phyloP scores from a whole-genome alignment of 331 rosid genomes.

The Acacia pycnantha region DNA sequence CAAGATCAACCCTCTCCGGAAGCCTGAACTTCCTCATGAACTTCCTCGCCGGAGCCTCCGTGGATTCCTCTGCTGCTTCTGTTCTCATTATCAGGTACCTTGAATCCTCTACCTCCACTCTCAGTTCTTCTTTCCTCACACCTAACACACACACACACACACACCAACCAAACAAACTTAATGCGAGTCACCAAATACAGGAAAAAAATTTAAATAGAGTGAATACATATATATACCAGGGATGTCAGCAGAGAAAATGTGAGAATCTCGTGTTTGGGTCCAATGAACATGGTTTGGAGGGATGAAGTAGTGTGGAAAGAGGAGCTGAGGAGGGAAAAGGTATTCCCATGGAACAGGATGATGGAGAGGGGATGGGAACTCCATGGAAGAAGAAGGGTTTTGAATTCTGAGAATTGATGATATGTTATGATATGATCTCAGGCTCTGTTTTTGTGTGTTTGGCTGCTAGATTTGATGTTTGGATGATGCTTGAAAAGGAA shows the following conservation, averaged over 20 bases:
- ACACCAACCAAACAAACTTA: background rate
- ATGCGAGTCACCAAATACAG: background rate
- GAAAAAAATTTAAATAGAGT: background rate
- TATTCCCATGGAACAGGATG: conserved; percentile 37
- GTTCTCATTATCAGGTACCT: conserved; percentile 68
- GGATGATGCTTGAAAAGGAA: background rate
- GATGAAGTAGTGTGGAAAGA: conserved; percentile 51
- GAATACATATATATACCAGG: conserved; percentile 43
- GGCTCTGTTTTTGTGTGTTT: background rate
- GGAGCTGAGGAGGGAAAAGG: conserved; percentile 49
- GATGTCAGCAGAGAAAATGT: conserved; percentile 69
- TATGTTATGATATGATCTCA: background rate
- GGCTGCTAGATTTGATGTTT: background rate
- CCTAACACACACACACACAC: conserved; percentile 40
- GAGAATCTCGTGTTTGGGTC: conserved; percentile 71
- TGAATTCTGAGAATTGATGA: background rate
- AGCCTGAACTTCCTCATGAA: conserved; percentile 78
- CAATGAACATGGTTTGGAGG: conserved; percentile 72
- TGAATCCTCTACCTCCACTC: conserved; percentile 79
- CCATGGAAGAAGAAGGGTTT: conserved; percentile 37
- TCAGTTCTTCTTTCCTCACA: conserved; percentile 71
- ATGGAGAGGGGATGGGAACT: conserved; percentile 33
- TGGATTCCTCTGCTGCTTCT: conserved; percentile 47
- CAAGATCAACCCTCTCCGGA: conserved; percentile 58
- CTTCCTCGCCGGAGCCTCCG: conserved; percentile 56